Conservation (phyloP, 2,329 filamentous ascomycete genomes). For the Beauveria pseudobassiana region DNA sequence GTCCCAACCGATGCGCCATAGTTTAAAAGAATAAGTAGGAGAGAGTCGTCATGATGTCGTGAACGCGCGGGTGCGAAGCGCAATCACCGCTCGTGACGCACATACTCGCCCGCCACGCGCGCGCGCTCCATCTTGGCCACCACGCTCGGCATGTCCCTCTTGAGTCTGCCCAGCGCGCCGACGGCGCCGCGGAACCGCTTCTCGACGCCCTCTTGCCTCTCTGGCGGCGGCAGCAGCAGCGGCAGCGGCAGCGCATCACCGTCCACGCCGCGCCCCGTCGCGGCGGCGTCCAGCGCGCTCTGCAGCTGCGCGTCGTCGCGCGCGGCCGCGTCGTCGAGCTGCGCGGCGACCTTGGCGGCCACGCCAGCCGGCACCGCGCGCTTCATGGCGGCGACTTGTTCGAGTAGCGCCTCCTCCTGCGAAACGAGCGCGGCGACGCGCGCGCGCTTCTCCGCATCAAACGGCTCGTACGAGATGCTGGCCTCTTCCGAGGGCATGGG, state of each 20-base stretch:
- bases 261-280: conserved; percentile 35
- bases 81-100: conserved; percentile 18
- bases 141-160: conserved; percentile 53
- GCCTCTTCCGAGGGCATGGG: conserved; percentile 20
- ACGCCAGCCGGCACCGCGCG: conserved; percentile 40
- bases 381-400: conserved; percentile 56
- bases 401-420: conserved; percentile 56
- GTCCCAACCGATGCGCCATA: background rate
- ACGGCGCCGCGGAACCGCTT: conserved; percentile 39
- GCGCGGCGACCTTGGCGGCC: conserved; percentile 35
- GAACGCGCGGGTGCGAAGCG: background rate
- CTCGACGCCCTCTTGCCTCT: conserved; percentile 41
- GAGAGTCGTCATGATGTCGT: background rate
- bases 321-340: conserved; percentile 29
- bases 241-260: conserved; percentile 24
- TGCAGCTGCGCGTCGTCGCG: conserved; percentile 41
- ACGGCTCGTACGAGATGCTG: conserved; percentile 45
- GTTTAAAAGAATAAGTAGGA: background rate
- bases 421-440: conserved; percentile 53
- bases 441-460: conserved; percentile 51
- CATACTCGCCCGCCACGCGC: conserved; percentile 51
- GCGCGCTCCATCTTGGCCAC: conserved; percentile 61
- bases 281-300: conserved; percentile 23
- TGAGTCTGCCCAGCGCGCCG: conserved; percentile 42
- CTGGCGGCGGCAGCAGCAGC: conserved; percentile 25